phyloP scores from a whole-genome alignment of 148 eudicot species.

The Diospyros lotus region DNA sequence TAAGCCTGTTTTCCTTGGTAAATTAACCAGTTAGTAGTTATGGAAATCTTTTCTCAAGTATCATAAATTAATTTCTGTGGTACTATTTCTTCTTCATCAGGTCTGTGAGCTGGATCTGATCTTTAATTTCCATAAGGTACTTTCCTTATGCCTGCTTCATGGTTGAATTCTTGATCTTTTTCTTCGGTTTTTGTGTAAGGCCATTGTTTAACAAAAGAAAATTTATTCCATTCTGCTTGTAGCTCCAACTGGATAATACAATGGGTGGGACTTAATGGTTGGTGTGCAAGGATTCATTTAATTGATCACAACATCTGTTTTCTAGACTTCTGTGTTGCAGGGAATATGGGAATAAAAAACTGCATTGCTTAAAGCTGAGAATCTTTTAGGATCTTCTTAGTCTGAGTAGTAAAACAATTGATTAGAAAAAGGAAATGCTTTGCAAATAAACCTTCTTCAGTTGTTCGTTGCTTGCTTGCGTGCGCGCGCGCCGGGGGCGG shows the following conservation, averaged over 20 bases:
- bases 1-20: conserved; percentile 29
- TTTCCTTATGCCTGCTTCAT: conserved; percentile 11
- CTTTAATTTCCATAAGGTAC: conserved; percentile 93
- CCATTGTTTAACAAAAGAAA: background rate
- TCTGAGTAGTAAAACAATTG: background rate
- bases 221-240: background rate
- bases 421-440: background rate
- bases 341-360: background rate
- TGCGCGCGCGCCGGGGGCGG: background rate
- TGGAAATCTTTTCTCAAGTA: background rate
- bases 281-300: background rate
- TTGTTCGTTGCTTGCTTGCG: background rate
- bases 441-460: background rate
- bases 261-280: background rate
- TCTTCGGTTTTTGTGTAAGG: background rate
- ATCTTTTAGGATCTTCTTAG: background rate
- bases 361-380: background rate
- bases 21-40: too few species aligned
- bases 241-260: background rate
- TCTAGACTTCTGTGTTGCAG: background rate
- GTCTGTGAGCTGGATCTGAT: conserved; percentile 94
- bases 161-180: background rate
- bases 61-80: conserved; percentile 1
- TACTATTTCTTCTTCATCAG: conserved; percentile 32
- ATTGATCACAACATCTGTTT: background rate